Conservation (phyloP, 176 grass and related monocot species). For the Olyra latifolia region DNA sequence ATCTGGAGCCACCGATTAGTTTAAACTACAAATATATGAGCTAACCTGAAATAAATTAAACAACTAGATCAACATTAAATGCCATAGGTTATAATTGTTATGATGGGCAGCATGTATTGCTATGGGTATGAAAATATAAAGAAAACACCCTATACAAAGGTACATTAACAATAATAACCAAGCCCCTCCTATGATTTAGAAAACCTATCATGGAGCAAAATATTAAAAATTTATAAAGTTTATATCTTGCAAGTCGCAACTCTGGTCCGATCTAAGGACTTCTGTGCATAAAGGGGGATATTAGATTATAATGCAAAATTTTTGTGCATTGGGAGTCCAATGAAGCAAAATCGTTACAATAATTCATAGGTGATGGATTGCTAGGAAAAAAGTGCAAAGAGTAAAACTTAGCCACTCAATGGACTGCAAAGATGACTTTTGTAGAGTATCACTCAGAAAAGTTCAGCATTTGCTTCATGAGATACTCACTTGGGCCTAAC, state of each 20-base stretch:
- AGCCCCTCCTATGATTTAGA: constrained; percentile 2
- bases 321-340: neutral
- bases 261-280: too few species aligned
- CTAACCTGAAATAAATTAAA: neutral
- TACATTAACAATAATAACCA: too few species aligned
- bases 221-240: neutral
- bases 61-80: neutral
- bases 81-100: neutral
- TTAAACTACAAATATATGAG: neutral
- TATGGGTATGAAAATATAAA: too few species aligned
- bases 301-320: neutral
- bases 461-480: neutral
- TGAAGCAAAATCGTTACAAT: constrained; percentile 9
- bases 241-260: too few species aligned
- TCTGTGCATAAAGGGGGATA: too few species aligned
- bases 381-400: neutral
- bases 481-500: constrained; percentile 66
- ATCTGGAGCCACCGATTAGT: neutral
- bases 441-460: neutral
- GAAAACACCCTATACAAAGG: too few species aligned
- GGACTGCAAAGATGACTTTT: constrained; percentile 5
- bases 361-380: neutral
- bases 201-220: neutral
- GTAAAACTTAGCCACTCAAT: neutral
- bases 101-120: too few species aligned